Evolutionary conservation across 352 stramenopile species (phyloP).

Genomic region (Phytopythium chamaehyphon): DNA sequence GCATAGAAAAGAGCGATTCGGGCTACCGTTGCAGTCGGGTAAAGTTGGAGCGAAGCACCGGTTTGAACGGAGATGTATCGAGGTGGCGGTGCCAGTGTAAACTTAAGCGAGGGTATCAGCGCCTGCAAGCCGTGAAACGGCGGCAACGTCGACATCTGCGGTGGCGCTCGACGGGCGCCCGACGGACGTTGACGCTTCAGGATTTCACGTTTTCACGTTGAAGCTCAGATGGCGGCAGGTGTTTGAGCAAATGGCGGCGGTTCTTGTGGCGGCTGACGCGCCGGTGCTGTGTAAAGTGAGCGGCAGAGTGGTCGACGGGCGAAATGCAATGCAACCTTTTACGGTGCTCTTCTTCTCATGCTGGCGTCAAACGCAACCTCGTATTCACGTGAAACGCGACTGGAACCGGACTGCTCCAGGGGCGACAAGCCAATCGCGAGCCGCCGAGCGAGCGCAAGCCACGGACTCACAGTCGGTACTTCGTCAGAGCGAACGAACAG

Average conservation of each 20-base stretch:
- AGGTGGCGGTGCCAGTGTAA: not conserved
- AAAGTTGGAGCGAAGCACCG: not conserved
- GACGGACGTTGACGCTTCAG: conserved; percentile 16
- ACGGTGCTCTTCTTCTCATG: not conserved
- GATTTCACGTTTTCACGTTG: conserved; percentile 11
- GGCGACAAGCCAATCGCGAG: not conserved
- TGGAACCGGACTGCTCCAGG: no score
- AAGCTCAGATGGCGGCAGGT: conserved; percentile 1
- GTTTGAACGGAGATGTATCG: not conserved
- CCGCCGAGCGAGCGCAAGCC: no score
- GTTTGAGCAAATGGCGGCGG: conserved; percentile 7
- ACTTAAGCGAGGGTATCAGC: not conserved
- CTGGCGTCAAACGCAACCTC: not conserved
- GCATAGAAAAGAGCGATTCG: conserved; percentile 11
- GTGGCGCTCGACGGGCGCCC: conserved; percentile 4
- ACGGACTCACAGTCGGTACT: no score
- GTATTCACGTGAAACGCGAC: conserved; percentile 7
- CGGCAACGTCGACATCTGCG: conserved; percentile 4
- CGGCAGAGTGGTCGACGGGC: no score
- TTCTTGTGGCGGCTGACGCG: conserved; percentile 5
- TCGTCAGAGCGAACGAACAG: not conserved
- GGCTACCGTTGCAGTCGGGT: not conserved
- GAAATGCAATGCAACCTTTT: conserved; percentile 2
- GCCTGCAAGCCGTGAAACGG: no score
- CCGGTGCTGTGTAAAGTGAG: not conserved